phyloP scores from a whole-genome alignment of 1,284 basidiomycete species.

The Polyporus tsugae region DNA sequence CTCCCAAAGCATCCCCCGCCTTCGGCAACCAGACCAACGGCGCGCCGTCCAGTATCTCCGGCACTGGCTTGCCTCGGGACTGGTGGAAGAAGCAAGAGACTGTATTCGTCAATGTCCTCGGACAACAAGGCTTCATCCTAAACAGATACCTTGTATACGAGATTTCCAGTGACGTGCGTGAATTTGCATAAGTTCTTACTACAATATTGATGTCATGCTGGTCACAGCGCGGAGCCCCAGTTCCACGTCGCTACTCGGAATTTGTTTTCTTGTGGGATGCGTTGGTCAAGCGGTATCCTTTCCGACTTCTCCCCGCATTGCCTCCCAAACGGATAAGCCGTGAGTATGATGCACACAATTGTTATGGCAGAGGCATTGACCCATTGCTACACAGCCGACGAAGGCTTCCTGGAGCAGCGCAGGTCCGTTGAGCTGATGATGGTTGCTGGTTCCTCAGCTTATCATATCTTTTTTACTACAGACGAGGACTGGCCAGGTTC shows the following conservation, averaged over 20 bases:
- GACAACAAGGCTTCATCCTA: constrained; percentile 89
- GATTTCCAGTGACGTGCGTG: constrained; percentile 78
- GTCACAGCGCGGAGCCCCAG: constrained; percentile 64
- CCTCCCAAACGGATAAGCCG: constrained; percentile 93
- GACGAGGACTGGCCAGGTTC: constrained; percentile 85
- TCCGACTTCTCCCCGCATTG: constrained; percentile 87
- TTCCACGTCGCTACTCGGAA: constrained; percentile 86
- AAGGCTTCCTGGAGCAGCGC: constrained; percentile 88
- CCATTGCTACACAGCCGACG: constrained; percentile 66
- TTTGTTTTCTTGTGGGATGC: constrained; percentile 91
- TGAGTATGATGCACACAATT: constrained; percentile 50
- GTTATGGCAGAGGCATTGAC: constrained; percentile 13
- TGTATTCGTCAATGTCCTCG: constrained; percentile 74
- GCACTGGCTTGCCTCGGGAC: constrained; percentile 74
- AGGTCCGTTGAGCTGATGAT: constrained; percentile 51
- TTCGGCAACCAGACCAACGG: constrained; percentile 50
- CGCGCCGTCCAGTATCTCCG: constrained; percentile 65
- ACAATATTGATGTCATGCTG: constrained; percentile 6
- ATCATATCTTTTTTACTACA: constrained; percentile 39
- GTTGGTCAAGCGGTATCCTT: constrained; percentile 83
- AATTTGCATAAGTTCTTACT: neutral
- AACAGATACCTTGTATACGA: constrained; percentile 87
- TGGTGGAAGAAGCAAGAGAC: constrained; percentile 89
- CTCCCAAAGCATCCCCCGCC: constrained; percentile 25
- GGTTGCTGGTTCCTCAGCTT: neutral